Percentiles rank a stretch among this genome's conserved stretches.
phyloP scores from a whole-genome alignment of 768 basidiomycete genomes.

The Rhizopogon vesiculosus region DNA sequence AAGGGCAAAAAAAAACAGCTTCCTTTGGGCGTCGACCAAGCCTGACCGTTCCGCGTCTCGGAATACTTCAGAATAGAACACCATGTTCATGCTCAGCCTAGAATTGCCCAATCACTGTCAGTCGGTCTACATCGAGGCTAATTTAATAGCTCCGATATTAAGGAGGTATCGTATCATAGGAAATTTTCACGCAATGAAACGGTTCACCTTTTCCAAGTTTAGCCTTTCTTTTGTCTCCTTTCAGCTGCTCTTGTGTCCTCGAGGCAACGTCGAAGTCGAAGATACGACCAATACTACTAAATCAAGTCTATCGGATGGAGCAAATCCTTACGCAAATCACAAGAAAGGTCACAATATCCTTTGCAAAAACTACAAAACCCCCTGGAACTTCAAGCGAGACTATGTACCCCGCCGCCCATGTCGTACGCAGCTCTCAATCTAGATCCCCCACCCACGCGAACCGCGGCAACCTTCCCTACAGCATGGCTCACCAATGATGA shows the following conservation, averaged over 20 bases:
- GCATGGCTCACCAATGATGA: background rate
- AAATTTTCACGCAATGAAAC: conserved; percentile 44
- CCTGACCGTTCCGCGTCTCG: conserved; percentile 50
- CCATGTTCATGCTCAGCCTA: conserved; percentile 48
- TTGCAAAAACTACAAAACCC: conserved; percentile 53
- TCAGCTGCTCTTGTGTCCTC: background rate
- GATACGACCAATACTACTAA: conserved; percentile 48
- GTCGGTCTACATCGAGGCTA: conserved; percentile 2
- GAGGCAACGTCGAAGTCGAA: conserved; percentile 36
- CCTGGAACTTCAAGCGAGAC: conserved; percentile 51
- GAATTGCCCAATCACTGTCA: conserved; percentile 40
- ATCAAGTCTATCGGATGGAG: background rate
- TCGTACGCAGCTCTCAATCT: conserved; percentile 34
- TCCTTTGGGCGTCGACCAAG: conserved; percentile 48
- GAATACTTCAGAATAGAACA: conserved; percentile 51
- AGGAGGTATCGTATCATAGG: conserved; percentile 33
- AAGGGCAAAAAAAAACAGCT: conserved; percentile 48
- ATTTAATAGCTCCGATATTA: conserved; percentile 28
- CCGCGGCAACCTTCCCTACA: background rate
- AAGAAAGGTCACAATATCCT: conserved; percentile 20
- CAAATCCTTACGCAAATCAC: background rate
- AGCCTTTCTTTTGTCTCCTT: conserved; percentile 4
- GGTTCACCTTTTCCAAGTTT: conserved; percentile 44
- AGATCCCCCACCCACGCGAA: background rate
- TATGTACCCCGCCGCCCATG: conserved; percentile 37